A percentile compares a stretch with the other conserved stretches of the same genome.
phyloP scores from a whole-genome alignment of 2,329 filamentous ascomycete genomes.

The Exophiala calicioides region DNA sequence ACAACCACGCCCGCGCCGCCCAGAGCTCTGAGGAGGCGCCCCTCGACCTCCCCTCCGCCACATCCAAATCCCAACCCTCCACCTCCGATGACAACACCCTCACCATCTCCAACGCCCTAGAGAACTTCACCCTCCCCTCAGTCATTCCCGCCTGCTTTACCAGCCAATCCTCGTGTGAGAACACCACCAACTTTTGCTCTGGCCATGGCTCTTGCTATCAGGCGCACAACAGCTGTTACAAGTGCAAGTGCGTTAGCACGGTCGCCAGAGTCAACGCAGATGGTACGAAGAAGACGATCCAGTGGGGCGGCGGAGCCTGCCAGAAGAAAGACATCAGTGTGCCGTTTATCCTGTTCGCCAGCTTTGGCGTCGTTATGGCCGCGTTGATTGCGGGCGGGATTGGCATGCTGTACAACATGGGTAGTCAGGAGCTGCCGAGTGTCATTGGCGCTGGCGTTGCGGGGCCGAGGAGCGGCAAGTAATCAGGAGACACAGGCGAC shows the following conservation, averaged over 20 bases:
- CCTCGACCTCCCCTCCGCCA: constrained; percentile 38
- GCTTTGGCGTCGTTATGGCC: constrained; percentile 70
- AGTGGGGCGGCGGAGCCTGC: constrained; percentile 84
- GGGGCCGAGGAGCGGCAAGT: constrained; percentile 57
- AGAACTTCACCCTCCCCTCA: constrained; percentile 42
- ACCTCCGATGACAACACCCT: constrained; percentile 39
- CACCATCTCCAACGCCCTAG: constrained; percentile 37
- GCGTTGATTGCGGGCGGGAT: constrained; percentile 70
- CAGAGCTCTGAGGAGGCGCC: constrained; percentile 24
- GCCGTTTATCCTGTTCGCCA: constrained; percentile 82
- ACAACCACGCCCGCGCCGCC: constrained; percentile 17
- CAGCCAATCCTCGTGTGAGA: constrained; percentile 66
- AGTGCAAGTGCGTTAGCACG: constrained; percentile 71
- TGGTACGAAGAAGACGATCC: constrained; percentile 61
- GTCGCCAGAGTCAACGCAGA: constrained; percentile 49
- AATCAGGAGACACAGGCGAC: too few relatives aligned
- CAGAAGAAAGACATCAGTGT: constrained; percentile 88
- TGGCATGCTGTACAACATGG: constrained; percentile 77
- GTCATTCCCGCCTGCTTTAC: constrained; percentile 73
- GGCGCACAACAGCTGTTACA: constrained; percentile 71
- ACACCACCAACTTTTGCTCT: constrained; percentile 75
- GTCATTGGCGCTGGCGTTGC: constrained; percentile 96
- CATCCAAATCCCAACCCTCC: constrained; percentile 33
- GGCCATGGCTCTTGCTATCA: constrained; percentile 76
- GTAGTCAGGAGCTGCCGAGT: constrained; percentile 82